Conservation (phyloP, 129 eudicot species). For the Glebionis coronaria region DNA sequence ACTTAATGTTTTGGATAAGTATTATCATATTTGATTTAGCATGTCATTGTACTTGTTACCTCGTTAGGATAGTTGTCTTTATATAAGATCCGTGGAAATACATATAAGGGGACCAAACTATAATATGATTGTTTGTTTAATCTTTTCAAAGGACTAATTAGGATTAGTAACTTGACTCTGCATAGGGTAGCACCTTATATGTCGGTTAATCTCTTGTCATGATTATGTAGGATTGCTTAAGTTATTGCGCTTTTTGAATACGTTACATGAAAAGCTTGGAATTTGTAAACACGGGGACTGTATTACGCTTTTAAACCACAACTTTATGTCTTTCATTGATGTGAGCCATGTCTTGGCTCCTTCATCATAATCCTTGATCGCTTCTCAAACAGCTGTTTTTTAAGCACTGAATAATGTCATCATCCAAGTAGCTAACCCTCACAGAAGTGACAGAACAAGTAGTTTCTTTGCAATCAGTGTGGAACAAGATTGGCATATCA, state of each 20-base stretch:
- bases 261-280: background rate
- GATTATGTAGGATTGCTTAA: background rate
- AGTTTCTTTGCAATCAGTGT: constrained; percentile 10
- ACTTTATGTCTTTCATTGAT: too few relatives aligned
- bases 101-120: constrained; percentile 4
- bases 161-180: background rate
- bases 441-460: background rate
- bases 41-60: background rate
- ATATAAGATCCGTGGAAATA: background rate
- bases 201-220: background rate
- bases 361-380: too few relatives aligned
- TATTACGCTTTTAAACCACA: background rate
- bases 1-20: background rate
- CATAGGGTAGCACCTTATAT: background rate
- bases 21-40: background rate
- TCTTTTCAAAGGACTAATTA: background rate
- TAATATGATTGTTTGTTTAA: background rate
- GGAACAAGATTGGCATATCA: constrained; percentile 2
- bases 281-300: background rate
- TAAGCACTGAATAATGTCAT: background rate
- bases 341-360: too few relatives aligned
- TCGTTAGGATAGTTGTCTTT: constrained; percentile 1
- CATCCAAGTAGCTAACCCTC: background rate
- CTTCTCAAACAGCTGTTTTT: too few relatives aligned
- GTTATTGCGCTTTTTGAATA: background rate